phyloP scores from a whole-genome alignment of 2,329 filamentous ascomycete species.

The Aspergillus floridensis region DNA sequence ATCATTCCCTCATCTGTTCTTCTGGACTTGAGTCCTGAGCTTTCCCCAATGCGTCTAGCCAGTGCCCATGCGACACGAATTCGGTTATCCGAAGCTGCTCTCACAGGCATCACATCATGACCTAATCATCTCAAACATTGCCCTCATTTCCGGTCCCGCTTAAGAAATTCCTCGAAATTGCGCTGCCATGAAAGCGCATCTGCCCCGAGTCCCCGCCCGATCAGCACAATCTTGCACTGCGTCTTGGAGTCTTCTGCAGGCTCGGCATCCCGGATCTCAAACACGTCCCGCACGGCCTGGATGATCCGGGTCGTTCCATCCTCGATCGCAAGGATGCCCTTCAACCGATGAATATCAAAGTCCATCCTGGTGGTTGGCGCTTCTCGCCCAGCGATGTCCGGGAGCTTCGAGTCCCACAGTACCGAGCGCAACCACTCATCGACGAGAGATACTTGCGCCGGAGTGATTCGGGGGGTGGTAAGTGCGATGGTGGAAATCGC shows the following conservation, averaged over 20 bases:
- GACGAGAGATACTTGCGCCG: constrained; percentile 59
- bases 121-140: constrained; percentile 6
- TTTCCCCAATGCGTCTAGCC: neutral
- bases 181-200: constrained; percentile 32
- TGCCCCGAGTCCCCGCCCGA: constrained; percentile 43
- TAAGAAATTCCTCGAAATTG: constrained; percentile 35
- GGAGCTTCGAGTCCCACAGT: constrained; percentile 67
- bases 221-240: constrained; percentile 48
- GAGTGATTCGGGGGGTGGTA: constrained; percentile 59
- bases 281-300: constrained; percentile 89
- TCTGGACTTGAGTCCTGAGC: neutral
- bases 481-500: constrained; percentile 82
- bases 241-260: constrained; percentile 22
- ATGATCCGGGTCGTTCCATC: constrained; percentile 69
- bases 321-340: constrained; percentile 71
- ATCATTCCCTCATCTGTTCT: neutral
- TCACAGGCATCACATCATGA: neutral
- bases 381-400: constrained; percentile 8
- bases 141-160: neutral
- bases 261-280: constrained; percentile 75
- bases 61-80: neutral
- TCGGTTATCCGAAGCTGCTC: neutral
- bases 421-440: constrained; percentile 80
- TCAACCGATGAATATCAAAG: constrained; percentile 85
- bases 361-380: constrained; percentile 21